A percentile compares a stretch with the other conserved stretches of the same genome.
These are phyloP conservation scores for Lagerstroemia fauriei DNA, from an alignment of 441 rosid species.

Conservation along the genomic window DNA sequence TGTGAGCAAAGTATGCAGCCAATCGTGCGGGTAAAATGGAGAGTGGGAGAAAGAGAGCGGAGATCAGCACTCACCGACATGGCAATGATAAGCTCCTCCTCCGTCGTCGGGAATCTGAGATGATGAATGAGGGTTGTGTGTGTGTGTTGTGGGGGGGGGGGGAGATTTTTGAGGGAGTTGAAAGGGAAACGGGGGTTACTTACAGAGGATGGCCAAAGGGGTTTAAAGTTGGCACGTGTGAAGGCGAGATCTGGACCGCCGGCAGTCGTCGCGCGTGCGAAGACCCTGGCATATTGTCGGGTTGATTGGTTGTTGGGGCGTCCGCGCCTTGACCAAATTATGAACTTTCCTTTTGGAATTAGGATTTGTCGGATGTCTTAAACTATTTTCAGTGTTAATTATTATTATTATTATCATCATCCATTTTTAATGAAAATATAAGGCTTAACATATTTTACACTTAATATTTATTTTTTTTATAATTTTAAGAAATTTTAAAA, in stretches of 20 bases:
- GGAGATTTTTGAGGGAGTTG: background rate
- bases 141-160: no score
- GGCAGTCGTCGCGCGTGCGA: slow-evolving; percentile 34
- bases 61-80: slow-evolving; percentile 39
- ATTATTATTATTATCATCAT: no score
- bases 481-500: no score
- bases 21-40: background rate
- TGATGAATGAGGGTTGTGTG: no score
- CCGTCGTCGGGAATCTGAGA: background rate
- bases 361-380: no score
- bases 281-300: background rate
- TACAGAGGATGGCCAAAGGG: background rate
- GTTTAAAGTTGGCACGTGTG: slow-evolving; percentile 21
- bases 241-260: slow-evolving; percentile 16
- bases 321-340: no score
- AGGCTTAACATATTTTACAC: no score
- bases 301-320: background rate
- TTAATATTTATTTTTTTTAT: no score
- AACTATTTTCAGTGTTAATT: no score
- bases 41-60: background rate
- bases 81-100: background rate
- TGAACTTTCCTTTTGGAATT: no score
- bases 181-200: background rate
- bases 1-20: background rate
- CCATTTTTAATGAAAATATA: no score